Conservation (phyloP, 2,329 filamentous ascomycete species). For the Leptographium wingfieldii region DNA sequence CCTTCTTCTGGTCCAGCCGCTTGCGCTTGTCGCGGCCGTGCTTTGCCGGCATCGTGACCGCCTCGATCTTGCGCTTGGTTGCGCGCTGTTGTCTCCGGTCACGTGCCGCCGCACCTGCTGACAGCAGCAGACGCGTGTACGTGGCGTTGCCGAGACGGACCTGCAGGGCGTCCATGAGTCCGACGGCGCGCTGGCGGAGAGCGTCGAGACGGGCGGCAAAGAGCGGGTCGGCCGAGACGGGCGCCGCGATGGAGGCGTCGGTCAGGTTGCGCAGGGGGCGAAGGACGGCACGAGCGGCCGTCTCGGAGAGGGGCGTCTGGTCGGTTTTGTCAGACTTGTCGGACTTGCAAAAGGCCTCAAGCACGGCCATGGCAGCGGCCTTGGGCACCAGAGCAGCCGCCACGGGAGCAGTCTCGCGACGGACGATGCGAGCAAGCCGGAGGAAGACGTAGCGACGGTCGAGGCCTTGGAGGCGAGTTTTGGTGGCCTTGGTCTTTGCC, state of each 20-base stretch:
- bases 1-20: conserved; percentile 74
- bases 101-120: conserved; percentile 61
- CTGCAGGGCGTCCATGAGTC: conserved; percentile 72
- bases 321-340: neutral
- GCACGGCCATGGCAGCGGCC: conserved; percentile 32
- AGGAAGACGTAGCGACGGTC: conserved; percentile 52
- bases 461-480: conserved; percentile 31
- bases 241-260: conserved; percentile 60
- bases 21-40: conserved; percentile 68
- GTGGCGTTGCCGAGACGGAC: conserved; percentile 69
- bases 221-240: conserved; percentile 55
- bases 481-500: neutral
- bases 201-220: conserved; percentile 59
- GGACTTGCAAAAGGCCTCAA: no score
- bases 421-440: conserved; percentile 65
- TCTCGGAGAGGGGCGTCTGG: conserved; percentile 14
- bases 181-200: conserved; percentile 59
- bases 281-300: conserved; percentile 47
- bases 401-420: conserved; percentile 57
- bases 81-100: conserved; percentile 60
- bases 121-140: conserved; percentile 63
- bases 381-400: conserved; percentile 52
- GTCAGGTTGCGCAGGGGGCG: conserved; percentile 67
- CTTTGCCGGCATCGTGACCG: conserved; percentile 68
- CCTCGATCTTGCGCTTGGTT: conserved; percentile 80